Percentiles rank a stretch among this genome's conserved stretches.
phyloP scores from a whole-genome alignment of 306 rosid species.

The Geum urbanum region DNA sequence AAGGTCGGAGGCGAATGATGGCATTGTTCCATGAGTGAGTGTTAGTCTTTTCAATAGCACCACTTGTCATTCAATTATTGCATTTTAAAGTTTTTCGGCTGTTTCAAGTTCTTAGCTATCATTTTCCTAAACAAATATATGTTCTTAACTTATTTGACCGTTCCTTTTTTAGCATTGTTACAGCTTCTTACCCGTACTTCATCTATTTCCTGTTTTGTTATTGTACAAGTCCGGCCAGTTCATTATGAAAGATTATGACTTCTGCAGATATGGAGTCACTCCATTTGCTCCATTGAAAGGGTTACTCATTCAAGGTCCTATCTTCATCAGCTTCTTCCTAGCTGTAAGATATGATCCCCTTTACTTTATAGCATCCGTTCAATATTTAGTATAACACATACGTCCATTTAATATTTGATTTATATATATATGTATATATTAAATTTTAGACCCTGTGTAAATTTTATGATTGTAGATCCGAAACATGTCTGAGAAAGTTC shows the following conservation, averaged over 20 bases:
- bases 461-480: slow-evolving; percentile 36
- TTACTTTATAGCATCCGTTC: slow-evolving; percentile 17
- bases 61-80: neutral
- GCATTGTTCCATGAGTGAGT: slow-evolving; percentile 21
- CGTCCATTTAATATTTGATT: neutral
- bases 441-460: neutral
- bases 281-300: slow-evolving; percentile 77
- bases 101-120: neutral
- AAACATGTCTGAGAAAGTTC: slow-evolving; percentile 84
- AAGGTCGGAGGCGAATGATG: slow-evolving; percentile 14
- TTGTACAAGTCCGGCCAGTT: neutral
- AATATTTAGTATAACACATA: neutral
- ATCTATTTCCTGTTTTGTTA: neutral
- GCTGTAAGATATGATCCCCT: slow-evolving; percentile 55
- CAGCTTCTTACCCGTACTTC: neutral
- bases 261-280: slow-evolving; percentile 71
- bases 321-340: slow-evolving; percentile 80
- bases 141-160: no score
- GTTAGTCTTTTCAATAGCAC: neutral
- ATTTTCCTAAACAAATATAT: neutral
- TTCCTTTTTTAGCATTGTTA: no score
- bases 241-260: neutral
- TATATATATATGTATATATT: neutral
- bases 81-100: neutral
- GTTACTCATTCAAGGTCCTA: slow-evolving; percentile 68